Conservation (phyloP, 176 grass and related monocot species). For the Phoenix roebelenii region DNA sequence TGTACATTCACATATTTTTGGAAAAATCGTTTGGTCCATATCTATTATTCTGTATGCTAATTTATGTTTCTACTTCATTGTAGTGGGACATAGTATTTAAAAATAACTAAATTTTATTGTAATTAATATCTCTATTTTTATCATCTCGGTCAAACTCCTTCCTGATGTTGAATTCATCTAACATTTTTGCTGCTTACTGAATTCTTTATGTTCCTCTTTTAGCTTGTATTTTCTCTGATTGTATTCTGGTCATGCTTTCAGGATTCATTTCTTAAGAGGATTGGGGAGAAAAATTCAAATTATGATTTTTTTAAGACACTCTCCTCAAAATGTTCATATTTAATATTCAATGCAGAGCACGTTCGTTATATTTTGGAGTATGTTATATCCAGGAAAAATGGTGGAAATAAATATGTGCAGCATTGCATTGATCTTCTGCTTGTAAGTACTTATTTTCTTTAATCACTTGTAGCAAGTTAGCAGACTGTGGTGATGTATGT, state of each 20-base stretch:
- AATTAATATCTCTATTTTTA: too few relatives aligned
- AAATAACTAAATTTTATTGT: too few relatives aligned
- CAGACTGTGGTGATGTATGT: constrained; percentile 4
- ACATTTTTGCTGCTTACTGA: constrained; percentile 12
- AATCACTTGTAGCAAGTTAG: too few relatives aligned
- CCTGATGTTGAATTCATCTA: too few relatives aligned
- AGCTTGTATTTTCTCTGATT: constrained; percentile 17
- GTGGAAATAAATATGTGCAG: constrained; percentile 21
- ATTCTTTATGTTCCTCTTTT: background rate
- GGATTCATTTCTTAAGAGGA: constrained; percentile 84
- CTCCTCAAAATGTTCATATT: constrained; percentile 54
- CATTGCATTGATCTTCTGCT: constrained; percentile 55
- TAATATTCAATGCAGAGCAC: constrained; percentile 71
- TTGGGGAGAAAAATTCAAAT: constrained; percentile 58
- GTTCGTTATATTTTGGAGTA: constrained; percentile 59
- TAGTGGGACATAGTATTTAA: too few relatives aligned
- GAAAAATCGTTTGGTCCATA: too few relatives aligned
- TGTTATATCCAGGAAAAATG: constrained; percentile 36
- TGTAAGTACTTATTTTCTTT: constrained; percentile 44
- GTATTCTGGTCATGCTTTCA: constrained; percentile 24
- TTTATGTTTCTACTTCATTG: too few relatives aligned
- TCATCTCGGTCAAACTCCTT: too few relatives aligned
- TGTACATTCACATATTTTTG: too few relatives aligned
- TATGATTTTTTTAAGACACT: constrained; percentile 68
- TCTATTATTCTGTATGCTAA: too few relatives aligned